Evolutionary conservation across 495 filamentous ascomycete genomes (phyloP).

Genomic region (Penicillium goetzii): DNA sequence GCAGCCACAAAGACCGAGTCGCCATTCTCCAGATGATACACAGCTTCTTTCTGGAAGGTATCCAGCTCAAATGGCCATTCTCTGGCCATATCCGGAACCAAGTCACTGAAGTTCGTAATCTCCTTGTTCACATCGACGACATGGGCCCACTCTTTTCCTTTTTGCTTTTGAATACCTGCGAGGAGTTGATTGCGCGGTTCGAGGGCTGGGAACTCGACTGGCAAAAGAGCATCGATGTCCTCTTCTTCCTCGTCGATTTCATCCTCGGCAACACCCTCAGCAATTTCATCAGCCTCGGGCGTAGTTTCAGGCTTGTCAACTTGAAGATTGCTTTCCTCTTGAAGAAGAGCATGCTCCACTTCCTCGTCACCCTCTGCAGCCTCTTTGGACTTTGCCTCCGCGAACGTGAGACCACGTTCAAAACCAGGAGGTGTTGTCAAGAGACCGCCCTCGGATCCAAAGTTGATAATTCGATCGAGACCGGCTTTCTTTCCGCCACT

Average conservation of each 20-base stretch:
- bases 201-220: conserved; percentile 89
- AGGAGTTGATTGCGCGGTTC: conserved; percentile 82
- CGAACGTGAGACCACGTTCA: conserved; percentile 73
- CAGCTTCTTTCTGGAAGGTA: conserved; percentile 96
- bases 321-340: conserved; percentile 59
- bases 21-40: conserved; percentile 94
- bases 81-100: conserved; percentile 94
- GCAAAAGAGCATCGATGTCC: conserved; percentile 88
- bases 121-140: conserved; percentile 93
- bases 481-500: conserved; percentile 47
- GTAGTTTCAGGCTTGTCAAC: conserved; percentile 37
- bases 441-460: conserved; percentile 75
- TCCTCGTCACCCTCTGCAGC: conserved; percentile 66
- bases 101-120: conserved; percentile 85
- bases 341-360: conserved; percentile 73
- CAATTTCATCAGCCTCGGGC: conserved; percentile 42
- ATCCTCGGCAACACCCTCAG: conserved; percentile 52
- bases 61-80: conserved; percentile 98
- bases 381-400: conserved; percentile 59
- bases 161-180: conserved; percentile 68
- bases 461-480: conserved; percentile 80
- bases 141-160: conserved; percentile 91
- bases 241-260: conserved; percentile 66
- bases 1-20: conserved; percentile 99
- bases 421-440: conserved; percentile 86